These are phyloP conservation scores for Helotiales sp. DNA, from an alignment of 2,329 filamentous ascomycete species.

Conservation along the genomic window DNA sequence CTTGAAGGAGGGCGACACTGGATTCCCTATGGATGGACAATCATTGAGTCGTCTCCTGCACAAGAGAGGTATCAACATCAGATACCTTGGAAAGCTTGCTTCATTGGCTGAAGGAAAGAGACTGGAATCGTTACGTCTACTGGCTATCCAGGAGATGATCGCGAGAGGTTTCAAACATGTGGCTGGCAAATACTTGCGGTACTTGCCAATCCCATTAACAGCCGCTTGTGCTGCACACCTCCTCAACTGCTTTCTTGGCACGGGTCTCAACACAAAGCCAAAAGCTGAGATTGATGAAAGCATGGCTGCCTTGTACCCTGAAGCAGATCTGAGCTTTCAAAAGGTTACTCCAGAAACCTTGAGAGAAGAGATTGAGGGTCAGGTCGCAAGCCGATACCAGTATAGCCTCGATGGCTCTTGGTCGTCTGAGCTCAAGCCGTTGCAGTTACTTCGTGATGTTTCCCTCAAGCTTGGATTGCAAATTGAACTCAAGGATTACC, in stretches of 20 bases:
- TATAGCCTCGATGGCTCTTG: conserved; percentile 71
- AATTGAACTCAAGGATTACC: conserved; percentile 75
- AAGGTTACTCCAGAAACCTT: conserved; percentile 73
- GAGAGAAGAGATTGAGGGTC: conserved; percentile 65
- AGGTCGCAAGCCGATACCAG: conserved; percentile 74
- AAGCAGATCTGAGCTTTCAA: conserved; percentile 80
- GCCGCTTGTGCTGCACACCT: conserved; percentile 80
- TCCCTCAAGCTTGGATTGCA: conserved; percentile 89
- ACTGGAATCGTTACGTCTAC: conserved; percentile 72
- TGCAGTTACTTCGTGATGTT: conserved; percentile 88
- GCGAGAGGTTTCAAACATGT: conserved; percentile 95
- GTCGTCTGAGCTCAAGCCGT: conserved; percentile 64
- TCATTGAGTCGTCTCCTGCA: conserved; percentile 87
- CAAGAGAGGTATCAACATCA: conserved; percentile 95
- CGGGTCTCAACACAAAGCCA: conserved; percentile 74
- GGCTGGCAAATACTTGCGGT: conserved; percentile 74
- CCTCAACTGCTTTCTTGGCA: conserved; percentile 88
- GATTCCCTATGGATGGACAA: conserved; percentile 98
- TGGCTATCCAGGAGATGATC: conserved; percentile 90
- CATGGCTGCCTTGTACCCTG: conserved; percentile 74
- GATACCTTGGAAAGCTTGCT: conserved; percentile 88
- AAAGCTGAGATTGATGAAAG: conserved; percentile 73
- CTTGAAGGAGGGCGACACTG: conserved; percentile 86
- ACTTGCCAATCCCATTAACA: conserved; percentile 78
- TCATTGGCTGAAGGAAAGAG: conserved; percentile 68